Conservation (phyloP, 2,329 filamentous ascomycete species). For the Achaetomium macrosporum region DNA sequence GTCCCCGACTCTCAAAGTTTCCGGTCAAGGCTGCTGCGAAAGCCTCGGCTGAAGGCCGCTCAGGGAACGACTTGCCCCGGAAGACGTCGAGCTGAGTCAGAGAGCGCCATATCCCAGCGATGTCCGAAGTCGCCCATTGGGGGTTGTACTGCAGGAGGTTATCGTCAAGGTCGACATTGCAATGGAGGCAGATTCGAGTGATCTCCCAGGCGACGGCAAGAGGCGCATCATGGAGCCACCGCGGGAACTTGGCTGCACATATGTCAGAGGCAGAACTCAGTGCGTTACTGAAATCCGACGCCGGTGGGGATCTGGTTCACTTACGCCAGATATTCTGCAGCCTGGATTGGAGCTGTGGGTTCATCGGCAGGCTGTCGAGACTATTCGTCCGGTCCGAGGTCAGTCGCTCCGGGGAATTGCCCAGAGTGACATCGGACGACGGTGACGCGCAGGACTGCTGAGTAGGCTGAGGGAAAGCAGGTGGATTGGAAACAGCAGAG, state of each 20-base stretch:
- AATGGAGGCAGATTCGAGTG: constrained; percentile 42
- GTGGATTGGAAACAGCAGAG: no score
- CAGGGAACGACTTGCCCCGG: constrained; percentile 41
- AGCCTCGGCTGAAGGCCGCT: constrained; percentile 36
- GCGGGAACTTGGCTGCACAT: constrained; percentile 34
- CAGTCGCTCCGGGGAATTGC: background rate
- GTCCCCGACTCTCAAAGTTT: constrained; percentile 31
- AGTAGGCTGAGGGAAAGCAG: no score
- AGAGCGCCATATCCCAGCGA: constrained; percentile 37
- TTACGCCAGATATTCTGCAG: constrained; percentile 37
- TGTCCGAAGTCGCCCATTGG: constrained; percentile 36
- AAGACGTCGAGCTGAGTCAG: constrained; percentile 39
- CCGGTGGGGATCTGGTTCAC: constrained; percentile 19
- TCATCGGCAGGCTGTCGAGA: background rate
- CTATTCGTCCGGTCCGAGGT: no score
- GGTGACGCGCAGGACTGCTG: no score
- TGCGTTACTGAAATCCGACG: background rate
- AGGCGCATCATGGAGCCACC: constrained; percentile 38
- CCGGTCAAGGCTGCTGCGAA: constrained; percentile 41
- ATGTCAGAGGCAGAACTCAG: background rate
- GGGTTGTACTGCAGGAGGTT: constrained; percentile 34
- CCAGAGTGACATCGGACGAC: background rate
- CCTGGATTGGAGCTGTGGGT: constrained; percentile 20
- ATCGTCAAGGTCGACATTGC: constrained; percentile 35
- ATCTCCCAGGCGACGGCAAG: constrained; percentile 49